These are phyloP conservation scores for Solanum acaule DNA, from an alignment of 257 asterid genomes.

Conservation along the genomic window DNA sequence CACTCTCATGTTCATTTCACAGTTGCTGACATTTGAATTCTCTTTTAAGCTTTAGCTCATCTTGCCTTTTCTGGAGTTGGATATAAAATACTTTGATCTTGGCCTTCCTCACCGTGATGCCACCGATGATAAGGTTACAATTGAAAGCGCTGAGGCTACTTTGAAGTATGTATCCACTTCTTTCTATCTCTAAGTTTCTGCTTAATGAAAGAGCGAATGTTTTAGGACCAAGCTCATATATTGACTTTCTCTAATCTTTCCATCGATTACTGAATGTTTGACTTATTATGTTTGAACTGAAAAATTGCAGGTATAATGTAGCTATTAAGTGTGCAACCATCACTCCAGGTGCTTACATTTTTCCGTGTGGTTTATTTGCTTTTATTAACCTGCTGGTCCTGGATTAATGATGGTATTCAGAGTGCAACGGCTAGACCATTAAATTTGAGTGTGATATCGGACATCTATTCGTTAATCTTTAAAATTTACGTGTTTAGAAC, in stretches of 20 bases:
- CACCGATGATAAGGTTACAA: constrained; percentile 90
- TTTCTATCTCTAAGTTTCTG: not conserved
- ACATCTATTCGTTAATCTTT: not conserved
- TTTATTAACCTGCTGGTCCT: not conserved
- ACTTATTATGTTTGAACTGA: constrained; percentile 1
- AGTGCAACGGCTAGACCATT: not conserved
- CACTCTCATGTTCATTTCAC: not conserved
- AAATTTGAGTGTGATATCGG: not conserved
- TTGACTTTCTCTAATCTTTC: not conserved
- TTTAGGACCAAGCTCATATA: not conserved
- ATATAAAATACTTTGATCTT: constrained; percentile 90
- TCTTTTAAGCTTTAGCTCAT: constrained; percentile 52
- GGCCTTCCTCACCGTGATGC: constrained; percentile 95
- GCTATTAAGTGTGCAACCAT: constrained; percentile 99
- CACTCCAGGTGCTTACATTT: constrained; percentile 66
- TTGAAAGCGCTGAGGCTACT: constrained; percentile 99
- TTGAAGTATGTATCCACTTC: constrained; percentile 52
- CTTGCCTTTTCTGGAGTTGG: constrained; percentile 90
- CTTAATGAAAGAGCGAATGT: not conserved
- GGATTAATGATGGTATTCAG: not conserved
- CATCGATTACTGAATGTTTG: not conserved
- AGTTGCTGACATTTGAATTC: constrained; percentile 1
- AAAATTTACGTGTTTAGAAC: not conserved
- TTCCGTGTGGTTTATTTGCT: not conserved
- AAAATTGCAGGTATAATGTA: constrained; percentile 72